A percentile compares a stretch with the other conserved stretches of the same genome.
phyloP scores from a whole-genome alignment of 2,329 filamentous ascomycete species.

The Nemania sp. region DNA sequence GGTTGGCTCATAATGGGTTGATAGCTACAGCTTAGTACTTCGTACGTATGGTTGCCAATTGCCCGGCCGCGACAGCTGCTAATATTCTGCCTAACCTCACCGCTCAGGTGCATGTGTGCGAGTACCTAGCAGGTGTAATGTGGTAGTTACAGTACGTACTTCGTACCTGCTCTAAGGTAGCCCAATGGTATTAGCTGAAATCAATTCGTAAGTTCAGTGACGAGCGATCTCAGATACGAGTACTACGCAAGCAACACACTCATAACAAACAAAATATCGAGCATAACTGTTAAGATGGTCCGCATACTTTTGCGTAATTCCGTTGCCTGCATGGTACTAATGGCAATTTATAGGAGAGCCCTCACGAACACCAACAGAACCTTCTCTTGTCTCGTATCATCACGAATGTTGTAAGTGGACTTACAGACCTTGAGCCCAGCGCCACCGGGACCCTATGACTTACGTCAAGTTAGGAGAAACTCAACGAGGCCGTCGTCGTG shows the following conservation, averaged over 20 bases:
- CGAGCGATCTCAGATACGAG: too few species aligned
- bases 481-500: constrained; percentile 90
- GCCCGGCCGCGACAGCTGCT: not conserved
- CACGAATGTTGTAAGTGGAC: constrained; percentile 82
- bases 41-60: not conserved
- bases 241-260: not conserved
- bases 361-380: constrained; percentile 96
- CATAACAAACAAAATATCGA: not conserved
- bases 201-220: not conserved
- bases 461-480: constrained; percentile 72
- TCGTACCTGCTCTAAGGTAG: not conserved
- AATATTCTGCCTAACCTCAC: constrained; percentile 12
- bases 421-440: constrained; percentile 19
- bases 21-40: not conserved
- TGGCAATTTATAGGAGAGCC: constrained; percentile 70
- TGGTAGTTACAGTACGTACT: not conserved
- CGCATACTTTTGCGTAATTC: not conserved
- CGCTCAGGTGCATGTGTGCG: not conserved
- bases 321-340: constrained; percentile 18
- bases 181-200: not conserved
- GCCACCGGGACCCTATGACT: not conserved
- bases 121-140: not conserved
- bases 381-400: constrained; percentile 92
- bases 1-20: not conserved
- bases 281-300: constrained; percentile 31